phyloP scores from a whole-genome alignment of 1,139 yeast species.

The Blastobotrys persicus region DNA sequence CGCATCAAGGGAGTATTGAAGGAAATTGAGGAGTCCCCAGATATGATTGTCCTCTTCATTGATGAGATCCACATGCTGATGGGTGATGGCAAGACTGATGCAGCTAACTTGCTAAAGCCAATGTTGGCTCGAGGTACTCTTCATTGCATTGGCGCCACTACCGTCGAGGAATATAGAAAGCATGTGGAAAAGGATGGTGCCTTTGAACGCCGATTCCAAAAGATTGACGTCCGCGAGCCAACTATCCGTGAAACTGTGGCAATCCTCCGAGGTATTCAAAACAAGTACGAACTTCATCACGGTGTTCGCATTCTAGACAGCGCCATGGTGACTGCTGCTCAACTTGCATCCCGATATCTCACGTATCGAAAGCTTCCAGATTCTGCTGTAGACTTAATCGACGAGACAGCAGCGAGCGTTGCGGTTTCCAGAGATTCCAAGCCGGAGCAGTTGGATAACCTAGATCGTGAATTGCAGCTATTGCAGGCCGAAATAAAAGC shows the following conservation, averaged over 20 bases:
- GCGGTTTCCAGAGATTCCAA: constrained; percentile 98
- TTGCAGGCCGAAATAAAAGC: constrained; percentile 96
- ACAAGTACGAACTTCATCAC: constrained; percentile 94
- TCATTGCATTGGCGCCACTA: constrained; percentile 98
- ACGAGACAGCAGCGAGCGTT: constrained; percentile 95
- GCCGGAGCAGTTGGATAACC: constrained; percentile 92
- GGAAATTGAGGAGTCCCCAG: constrained; percentile 86
- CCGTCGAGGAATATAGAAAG: constrained; percentile 89
- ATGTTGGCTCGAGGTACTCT: constrained; percentile 94
- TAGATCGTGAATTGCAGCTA: constrained; percentile 88
- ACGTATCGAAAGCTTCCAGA: constrained; percentile 97
- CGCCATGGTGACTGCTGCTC: constrained; percentile 94
- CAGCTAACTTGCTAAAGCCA: constrained; percentile 94
- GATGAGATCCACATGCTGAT: constrained; percentile 98
- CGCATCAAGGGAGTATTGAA: constrained; percentile 92
- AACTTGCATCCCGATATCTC: constrained; percentile 87
- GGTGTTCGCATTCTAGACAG: constrained; percentile 96
- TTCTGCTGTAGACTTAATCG: constrained; percentile 95
- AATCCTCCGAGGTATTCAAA: constrained; percentile 92
- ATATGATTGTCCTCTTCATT: constrained; percentile 81
- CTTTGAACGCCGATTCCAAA: constrained; percentile 97
- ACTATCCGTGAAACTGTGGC: constrained; percentile 92
- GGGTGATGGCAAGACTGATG: constrained; percentile 96
- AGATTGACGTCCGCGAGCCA: constrained; percentile 93
- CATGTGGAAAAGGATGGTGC: constrained; percentile 97